Base-by-base conservation (phyloP, 345 rosid genomes). In the Arabidopsis suecica region DNA sequence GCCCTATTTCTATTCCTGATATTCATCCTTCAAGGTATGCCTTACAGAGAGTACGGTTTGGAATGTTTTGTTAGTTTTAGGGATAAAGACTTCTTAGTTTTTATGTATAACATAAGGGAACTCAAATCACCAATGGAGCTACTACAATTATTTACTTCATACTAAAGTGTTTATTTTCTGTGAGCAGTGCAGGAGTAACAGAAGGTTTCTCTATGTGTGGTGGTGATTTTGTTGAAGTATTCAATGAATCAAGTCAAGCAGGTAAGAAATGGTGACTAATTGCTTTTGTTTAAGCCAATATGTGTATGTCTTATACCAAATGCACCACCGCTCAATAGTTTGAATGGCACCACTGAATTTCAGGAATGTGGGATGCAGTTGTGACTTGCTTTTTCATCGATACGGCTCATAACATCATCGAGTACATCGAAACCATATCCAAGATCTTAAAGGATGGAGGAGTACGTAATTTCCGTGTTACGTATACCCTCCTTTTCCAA, bases 121-220 rank as follows among this genome's bases (percentile, higher is more conserved):
- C 47, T 66, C 47, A 20, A 66, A 36, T 33, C 49, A 14, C n/a
- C 30, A 32, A 30, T 68, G 30, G 30, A 18, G 47, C 30, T 28
- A 28, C 50, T 25, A 61, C 49, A 36, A 28, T 63, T 47, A 38
- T 20, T 45, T 40, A 13, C 48, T 55, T 49, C 55, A 49, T 37
- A 61, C 69, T 59, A 72, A 36, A 11, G 4, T n/a, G 22, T 7
- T 61, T 23, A 16, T 30, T 5, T 65, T 55, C 5, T 60, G 40
- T 2, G 47, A 76, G 82, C 91, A 94, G 98, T 86, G 97, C 86
- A 70, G 98, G 98, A 79, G 91, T 94, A 61, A 89, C 98, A 18
- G 84, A 89, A 81, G 97, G 97, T 48, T 94, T 94, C 84, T 91
- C 98, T 33, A 94, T 94, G 96, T 94, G 95, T 42, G 93, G 91